These are phyloP conservation scores for Tetrapisispora fleetii DNA, from an alignment of 805 yeast genomes.

Conservation along the genomic window DNA sequence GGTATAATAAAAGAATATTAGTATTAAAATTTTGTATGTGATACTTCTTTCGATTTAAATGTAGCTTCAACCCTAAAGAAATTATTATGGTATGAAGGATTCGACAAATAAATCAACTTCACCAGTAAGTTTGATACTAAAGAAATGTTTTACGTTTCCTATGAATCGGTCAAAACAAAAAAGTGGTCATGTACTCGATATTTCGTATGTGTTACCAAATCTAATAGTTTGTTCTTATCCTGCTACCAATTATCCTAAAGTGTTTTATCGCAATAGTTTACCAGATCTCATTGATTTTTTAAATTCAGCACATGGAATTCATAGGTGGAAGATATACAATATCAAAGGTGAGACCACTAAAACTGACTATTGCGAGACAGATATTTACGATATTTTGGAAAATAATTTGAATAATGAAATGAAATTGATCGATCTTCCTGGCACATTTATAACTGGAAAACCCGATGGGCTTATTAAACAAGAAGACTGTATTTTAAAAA, in stretches of 20 bases:
- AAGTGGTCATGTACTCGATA: conserved; percentile 39
- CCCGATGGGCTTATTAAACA: neutral
- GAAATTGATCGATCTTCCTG: neutral
- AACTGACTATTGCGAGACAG: conserved; percentile 27
- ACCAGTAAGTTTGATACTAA: neutral
- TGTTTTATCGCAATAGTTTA: conserved; percentile 44
- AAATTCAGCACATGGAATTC: conserved; percentile 34
- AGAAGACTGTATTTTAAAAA: conserved; percentile 4
- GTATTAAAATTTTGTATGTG: too few species aligned
- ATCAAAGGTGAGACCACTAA: conserved; percentile 48
- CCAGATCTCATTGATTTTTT: conserved; percentile 42
- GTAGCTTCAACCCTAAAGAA: neutral
- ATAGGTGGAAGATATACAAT: conserved; percentile 66
- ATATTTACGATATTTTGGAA: conserved; percentile 7
- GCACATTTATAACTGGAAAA: neutral
- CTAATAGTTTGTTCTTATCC: conserved; percentile 76
- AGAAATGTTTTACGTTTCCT: conserved; percentile 8
- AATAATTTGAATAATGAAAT: conserved; percentile 4
- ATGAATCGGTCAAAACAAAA: conserved; percentile 20
- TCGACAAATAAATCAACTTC: neutral
- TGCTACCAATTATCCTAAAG: conserved; percentile 34
- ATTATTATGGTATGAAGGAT: neutral
- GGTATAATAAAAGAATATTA: too few species aligned
- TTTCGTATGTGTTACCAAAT: conserved; percentile 55
- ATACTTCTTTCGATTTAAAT: too few species aligned